Evolutionary conservation across 176 grass and related monocot species (phyloP), one percentile per base, ranked within the genome.

Genomic region (Microstegium vimineum): DNA sequence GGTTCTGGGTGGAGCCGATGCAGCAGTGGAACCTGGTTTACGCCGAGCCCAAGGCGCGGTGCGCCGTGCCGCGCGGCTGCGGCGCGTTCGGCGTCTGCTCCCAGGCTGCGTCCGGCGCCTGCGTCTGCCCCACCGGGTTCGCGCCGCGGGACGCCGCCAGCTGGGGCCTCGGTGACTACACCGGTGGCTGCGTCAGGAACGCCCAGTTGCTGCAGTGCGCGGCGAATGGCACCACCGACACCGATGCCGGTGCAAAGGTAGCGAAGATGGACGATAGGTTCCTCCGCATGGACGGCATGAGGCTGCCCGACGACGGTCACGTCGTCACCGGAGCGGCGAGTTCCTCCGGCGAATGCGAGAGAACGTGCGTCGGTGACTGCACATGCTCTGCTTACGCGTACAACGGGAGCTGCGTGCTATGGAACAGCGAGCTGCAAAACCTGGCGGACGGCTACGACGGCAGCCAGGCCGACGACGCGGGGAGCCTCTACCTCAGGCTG

Each of bases 1-100:
- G 35, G 83, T 69, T 70, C 30, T 94, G 75, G 92, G 69, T 81
- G 30, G 86, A 65, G 75, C 49, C 30, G 32, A 2, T 8, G 22
- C 67, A 81, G 62, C 42, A 6, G 25, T 87, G 89, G 84, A 62
- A 64, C 59, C 62, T 87, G 13, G 80, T 46, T 20, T 77, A 77
- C 26, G 47, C 75, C 33, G 80, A 64, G 63, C 89, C 89, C 20
- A 86, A n/a, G 71, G 16, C 25, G 6, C 45, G 28, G 20, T 90
- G 89, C 75, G 37, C 20, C 27, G 84, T 86, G 63, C 59, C 77
- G 6, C 37, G 36, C 38, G 20, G 30, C 31, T 90, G 89, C 25
- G 89, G 89, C 69, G 30, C 81, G 8, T 87, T 90, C 63, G 76
- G 84, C 31, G 71, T 78, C 2, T 90, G 89, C 52, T 71, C 11